A percentile compares a stretch with the other conserved stretches of the same genome.
phyloP scores from a whole-genome alignment of 306 rosid species.

The Dalbergia cochinchinensis region DNA sequence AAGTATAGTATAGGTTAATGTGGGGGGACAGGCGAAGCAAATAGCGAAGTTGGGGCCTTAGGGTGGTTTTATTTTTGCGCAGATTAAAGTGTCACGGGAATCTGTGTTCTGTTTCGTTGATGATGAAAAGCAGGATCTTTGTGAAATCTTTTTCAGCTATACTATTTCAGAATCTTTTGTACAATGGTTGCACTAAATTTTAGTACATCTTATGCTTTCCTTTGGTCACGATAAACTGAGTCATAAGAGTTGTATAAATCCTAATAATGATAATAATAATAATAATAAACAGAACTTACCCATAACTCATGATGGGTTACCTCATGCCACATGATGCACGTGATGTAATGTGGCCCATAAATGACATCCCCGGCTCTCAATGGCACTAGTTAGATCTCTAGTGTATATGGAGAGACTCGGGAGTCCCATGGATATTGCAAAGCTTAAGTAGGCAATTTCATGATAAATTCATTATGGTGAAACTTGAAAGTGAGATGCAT shows the following conservation, averaged over 20 bases:
- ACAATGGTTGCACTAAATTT: conserved; percentile 18
- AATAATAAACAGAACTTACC: conserved; percentile 6
- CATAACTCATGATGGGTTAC: conserved; percentile 42
- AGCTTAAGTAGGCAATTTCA: neutral
- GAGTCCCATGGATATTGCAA: neutral
- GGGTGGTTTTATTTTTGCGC: conserved; percentile 44
- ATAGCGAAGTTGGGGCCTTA: neutral
- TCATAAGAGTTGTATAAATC: neutral
- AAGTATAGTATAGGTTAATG: conserved; percentile 10
- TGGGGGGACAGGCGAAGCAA: conserved; percentile 38
- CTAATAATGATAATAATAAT: neutral
- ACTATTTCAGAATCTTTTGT: conserved; percentile 50
- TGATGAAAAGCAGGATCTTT: conserved; percentile 54
- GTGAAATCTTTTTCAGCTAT: conserved; percentile 40
- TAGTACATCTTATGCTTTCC: too few species aligned
- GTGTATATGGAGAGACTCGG: neutral
- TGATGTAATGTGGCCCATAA: conserved; percentile 44
- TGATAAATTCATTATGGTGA: neutral
- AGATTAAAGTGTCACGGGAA: conserved; percentile 84
- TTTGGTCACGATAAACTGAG: conserved; percentile 4
- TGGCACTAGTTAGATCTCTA: neutral
- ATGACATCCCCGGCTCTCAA: conserved; percentile 12
- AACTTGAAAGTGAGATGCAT: neutral
- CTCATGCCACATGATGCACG: conserved; percentile 43
- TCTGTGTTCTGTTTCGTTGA: conserved; percentile 54